Percentiles rank a stretch among this genome's conserved stretches.
Evolutionary conservation across 2,329 filamentous ascomycete genomes (phyloP).

Genomic region (Chalaropsis thielavioides): DNA sequence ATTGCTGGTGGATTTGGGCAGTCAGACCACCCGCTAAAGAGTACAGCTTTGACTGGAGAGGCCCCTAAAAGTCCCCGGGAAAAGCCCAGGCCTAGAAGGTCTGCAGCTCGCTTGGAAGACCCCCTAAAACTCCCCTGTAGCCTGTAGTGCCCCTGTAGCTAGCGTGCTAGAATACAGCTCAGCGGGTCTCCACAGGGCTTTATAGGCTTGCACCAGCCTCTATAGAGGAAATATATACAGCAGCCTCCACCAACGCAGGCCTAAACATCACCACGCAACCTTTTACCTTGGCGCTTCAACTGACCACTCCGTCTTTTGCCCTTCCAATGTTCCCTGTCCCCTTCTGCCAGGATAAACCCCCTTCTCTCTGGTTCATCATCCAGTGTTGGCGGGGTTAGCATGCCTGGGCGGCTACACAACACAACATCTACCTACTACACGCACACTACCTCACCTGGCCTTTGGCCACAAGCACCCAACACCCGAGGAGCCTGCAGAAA

Average conservation of each 20-base stretch:
- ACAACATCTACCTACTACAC: background rate
- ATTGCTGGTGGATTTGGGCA: too few species aligned
- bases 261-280: too few species aligned
- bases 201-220: too few species aligned
- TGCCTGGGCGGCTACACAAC: background rate
- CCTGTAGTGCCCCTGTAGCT: too few species aligned
- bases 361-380: background rate
- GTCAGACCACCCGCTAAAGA: conserved; percentile 4
- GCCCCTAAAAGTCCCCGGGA: background rate
- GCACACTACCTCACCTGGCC: too few species aligned
- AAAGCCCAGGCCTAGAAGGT: background rate
- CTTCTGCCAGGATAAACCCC: background rate
- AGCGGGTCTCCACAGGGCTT: too few species aligned
- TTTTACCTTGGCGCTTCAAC: too few species aligned
- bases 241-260: too few species aligned
- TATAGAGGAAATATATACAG: too few species aligned
- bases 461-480: background rate
- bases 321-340: background rate
- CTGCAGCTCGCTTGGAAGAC: background rate
- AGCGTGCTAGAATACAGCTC: too few species aligned
- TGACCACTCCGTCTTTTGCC: too few species aligned
- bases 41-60: background rate
- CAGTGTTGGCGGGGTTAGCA: background rate
- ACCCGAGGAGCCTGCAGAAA: background rate
- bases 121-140: too few species aligned